Evolutionary conservation across 176 grass and related monocot species (phyloP), one percentile per base, ranked within the genome.

Genomic region (Juncus inflexus): DNA sequence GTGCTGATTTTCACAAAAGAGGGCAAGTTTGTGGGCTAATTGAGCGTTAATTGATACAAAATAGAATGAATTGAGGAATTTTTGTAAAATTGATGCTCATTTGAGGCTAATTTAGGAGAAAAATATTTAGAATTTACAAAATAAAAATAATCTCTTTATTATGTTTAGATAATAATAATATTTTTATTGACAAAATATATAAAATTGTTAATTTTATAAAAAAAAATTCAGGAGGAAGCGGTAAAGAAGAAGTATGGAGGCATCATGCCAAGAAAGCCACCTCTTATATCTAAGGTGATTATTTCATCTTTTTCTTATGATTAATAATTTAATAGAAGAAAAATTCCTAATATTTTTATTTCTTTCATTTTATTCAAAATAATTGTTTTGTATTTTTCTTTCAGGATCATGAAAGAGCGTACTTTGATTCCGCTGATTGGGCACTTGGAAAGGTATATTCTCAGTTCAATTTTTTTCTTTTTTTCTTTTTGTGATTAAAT

Each of bases 341-440:
- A 47, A 47, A 47, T 47, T 4, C 12, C 12, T 55, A 60, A 13
- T 16, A 6, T 69, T 10, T 9, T 58, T 60, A 58, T 53, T 12
- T 47, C 0, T 58, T 4, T 13, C 14, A 13, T 40, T 60, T 64
- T 56, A 39, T 75, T 5, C 37, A 56, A 43, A 70, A 53, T 52
- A 57, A 35, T 61, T 62, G 62, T 66, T 43, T 55, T 60, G 15
- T 53, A 78, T 64, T 73, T 75, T 62, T 39, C 77, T 69, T 40
- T 55, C 75, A 97, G 92, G 92, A 97, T 51, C 92, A 91, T 77
- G 87, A 97, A 47, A 75, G 82, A n/a, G 92, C 92, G 40, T 91
- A 68, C 75, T 97, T 97, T 83, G 87, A 97, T 83, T 97, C 92
- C 64, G 82, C 87, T 83, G 92, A 97, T 75, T 97, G 92, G 87